Evolutionary conservation across 1,139 yeast genomes (phyloP).

Genomic region (Candida tropicalis): DNA sequence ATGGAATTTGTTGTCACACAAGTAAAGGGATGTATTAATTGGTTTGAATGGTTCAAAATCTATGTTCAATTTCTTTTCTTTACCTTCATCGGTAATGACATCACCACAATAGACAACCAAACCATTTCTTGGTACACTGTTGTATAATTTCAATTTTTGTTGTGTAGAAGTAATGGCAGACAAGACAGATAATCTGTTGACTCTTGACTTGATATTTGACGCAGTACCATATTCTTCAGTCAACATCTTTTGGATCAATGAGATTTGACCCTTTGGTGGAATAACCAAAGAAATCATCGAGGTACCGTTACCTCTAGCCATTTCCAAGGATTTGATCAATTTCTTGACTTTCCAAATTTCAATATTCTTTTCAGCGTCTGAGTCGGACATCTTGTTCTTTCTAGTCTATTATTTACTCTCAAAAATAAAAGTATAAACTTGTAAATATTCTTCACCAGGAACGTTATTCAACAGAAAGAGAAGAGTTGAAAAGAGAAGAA

Average conservation of each 20-base stretch:
- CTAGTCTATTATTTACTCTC: conserved; percentile 3
- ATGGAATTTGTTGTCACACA: conserved; percentile 98
- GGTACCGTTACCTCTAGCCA: conserved; percentile 97
- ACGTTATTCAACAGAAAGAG: neutral
- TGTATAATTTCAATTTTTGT: conserved; percentile 89
- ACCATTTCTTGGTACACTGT: conserved; percentile 89
- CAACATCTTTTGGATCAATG: conserved; percentile 85
- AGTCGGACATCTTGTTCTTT: conserved; percentile 12
- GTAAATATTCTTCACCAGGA: neutral
- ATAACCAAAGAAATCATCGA: conserved; percentile 96
- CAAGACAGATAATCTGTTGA: conserved; percentile 89
- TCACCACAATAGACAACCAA: conserved; percentile 98
- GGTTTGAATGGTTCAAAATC: conserved; percentile 98
- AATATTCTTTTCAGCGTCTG: conserved; percentile 85
- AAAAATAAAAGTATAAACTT: neutral
- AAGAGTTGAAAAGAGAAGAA: neutral
- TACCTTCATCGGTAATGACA: conserved; percentile 94
- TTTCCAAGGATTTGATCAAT: conserved; percentile 79
- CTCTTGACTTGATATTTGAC: conserved; percentile 95
- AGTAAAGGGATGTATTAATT: conserved; percentile 89
- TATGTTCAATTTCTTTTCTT: conserved; percentile 91
- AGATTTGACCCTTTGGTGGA: conserved; percentile 93
- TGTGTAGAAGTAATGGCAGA: conserved; percentile 98
- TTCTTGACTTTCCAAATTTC: conserved; percentile 99
- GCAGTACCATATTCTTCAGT: conserved; percentile 99